Evolutionary conservation across 306 rosid genomes (phyloP), one percentile per base, ranked within the genome.

Genomic region (Trichosanthes cucumerina): DNA sequence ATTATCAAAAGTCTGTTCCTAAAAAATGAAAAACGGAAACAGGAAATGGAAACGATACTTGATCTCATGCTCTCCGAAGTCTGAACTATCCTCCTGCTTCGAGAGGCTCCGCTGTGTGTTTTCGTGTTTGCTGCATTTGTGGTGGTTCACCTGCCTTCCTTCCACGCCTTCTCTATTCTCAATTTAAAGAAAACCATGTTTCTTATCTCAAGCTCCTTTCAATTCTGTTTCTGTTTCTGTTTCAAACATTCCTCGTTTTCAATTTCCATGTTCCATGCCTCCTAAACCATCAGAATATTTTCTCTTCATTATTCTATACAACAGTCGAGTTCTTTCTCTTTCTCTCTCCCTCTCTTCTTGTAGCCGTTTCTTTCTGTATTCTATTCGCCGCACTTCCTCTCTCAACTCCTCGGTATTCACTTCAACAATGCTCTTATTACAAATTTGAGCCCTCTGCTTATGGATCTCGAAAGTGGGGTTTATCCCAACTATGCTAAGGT

Each of bases 391-490:
- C 39, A n/a, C 3, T 19, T 64, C 7, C 8, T 5, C 5, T 63
- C 23, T 57, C 31, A 57, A 57, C 4, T n/a, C 12, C 15, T 36
- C 4, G 56, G 33, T 84, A 84, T 82, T 58, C 83, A 39, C 80
- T 41, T 38, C 34, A 23, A 71, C 18, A 4, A 86, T 90, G 93
- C 78, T 76, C 82, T 78, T 79, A 14, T 70, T 84, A 77, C 47
- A 80, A 28, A 75, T 23, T 34, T 68, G 71, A 89, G 71, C 72
- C 80, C 82, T 63, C 84, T n/a, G 82, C 78, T 28, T 53, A 93
- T 93, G 98, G 98, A 90, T 91, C 96, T 81, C 77, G 96, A 89
- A 82, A 65, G 83, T 78, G 88, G 90, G 70, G 52, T 80, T 79
- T 44, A 57, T 84, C 82, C 69, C 52, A 82, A 88, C 28, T 80